Evolutionary conservation across 2,329 filamentous ascomycete genomes (phyloP), one percentile per base, ranked within the genome.

Genomic region (Fusarium ramigenum): DNA sequence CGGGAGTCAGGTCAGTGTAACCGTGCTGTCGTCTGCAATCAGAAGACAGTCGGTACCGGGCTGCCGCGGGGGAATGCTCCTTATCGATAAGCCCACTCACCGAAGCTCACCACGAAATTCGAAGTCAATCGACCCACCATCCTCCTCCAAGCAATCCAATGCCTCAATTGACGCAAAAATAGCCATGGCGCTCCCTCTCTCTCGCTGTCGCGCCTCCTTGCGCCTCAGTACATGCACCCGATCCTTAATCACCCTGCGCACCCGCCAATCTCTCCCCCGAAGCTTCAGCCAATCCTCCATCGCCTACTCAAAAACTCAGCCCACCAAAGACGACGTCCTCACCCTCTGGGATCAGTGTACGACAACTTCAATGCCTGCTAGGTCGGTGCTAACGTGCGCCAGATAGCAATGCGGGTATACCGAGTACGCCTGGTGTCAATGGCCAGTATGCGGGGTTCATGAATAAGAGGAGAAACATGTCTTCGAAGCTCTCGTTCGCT

Each of bases 401-500:
- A 83, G 82, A 80, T 67, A 76, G 76, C 47, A 78, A 74, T 39
- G 63, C 70, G 25, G 72, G 78, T 37, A 66, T 77, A 2, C 75
- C 76, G 4, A 40, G 75, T 14, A 73, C 77, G 6, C 43, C 63
- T 5, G 65, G 69, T 15, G 57, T 43, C 10, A 66, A 78, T 2
- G 70, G 74, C 4, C 60, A 68, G 58, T 75, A 71, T 18, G 73
- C 80, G 9, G 95, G 95, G 25, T 96, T 95, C 75, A 82, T 97
- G 2, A 90, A 90, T 32, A 90, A 89, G 67, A 87, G 90, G 36
- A 88, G 90, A 69, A 90, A 93, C 75, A 85, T 95, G 28, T 90
- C 90, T 34, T 91, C 91, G 60, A 90, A 88, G 43, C 84, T 97
- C 25, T 89, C 89, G 4, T 97, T 97, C 78, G 91, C 91, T 53